phyloP scores from a whole-genome alignment of 2,329 filamentous ascomycete genomes.

The Claviceps pazoutovae region DNA sequence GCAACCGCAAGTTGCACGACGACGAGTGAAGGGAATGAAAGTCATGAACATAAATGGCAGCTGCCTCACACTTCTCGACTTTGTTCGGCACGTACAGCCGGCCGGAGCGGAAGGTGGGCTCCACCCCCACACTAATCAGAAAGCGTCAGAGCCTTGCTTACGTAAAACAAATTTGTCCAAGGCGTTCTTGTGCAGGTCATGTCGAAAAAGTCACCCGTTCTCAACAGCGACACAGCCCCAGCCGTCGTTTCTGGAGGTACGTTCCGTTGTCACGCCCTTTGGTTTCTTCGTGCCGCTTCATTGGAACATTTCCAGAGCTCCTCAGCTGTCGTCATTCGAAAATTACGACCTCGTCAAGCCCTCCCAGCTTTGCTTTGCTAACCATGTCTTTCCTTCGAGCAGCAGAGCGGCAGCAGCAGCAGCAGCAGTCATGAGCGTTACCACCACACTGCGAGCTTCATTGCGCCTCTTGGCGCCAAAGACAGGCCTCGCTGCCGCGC shows the following conservation, averaged over 20 bases:
- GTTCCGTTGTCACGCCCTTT: not conserved
- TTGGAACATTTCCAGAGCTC: too few species aligned
- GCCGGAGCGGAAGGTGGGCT: too few species aligned
- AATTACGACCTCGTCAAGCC: not conserved
- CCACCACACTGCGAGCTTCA: slow-evolving; percentile 18
- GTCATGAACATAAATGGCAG: too few species aligned
- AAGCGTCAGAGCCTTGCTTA: slow-evolving; percentile 18
- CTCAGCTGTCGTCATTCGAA: not conserved
- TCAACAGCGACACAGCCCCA: slow-evolving; percentile 1
- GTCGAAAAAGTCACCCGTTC: slow-evolving; percentile 5
- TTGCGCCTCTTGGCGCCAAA: slow-evolving; percentile 18
- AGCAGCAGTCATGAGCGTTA: slow-evolving; percentile 16
- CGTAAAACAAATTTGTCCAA: slow-evolving; percentile 10
- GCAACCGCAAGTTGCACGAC: too few species aligned
- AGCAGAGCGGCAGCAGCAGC: not conserved
- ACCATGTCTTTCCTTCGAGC: not conserved
- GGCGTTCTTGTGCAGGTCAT: not conserved
- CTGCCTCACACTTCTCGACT: too few species aligned
- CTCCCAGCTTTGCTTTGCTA: not conserved
- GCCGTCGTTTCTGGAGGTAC: not conserved
- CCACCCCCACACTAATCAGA: not conserved
- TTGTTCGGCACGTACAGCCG: too few species aligned
- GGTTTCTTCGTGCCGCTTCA: too few species aligned
- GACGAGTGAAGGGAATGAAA: too few species aligned
- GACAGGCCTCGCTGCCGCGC: slow-evolving; percentile 19